Base-by-base conservation (phyloP, 164 flowering plant genomes). In the Macadamia tetraphylla region DNA sequence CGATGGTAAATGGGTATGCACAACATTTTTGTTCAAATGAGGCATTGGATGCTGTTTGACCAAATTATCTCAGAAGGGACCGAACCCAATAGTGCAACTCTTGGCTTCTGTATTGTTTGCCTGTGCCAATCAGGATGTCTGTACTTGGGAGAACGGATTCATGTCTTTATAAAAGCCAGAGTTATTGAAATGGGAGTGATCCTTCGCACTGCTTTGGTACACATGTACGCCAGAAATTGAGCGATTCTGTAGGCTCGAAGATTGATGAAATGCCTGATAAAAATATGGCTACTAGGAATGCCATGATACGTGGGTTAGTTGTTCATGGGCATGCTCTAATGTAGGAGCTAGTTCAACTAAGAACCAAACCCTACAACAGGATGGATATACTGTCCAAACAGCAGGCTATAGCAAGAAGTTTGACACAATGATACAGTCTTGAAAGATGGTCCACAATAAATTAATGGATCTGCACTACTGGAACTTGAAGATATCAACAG, bases 191-290 rank as follows among this genome's bases (percentile, higher is more conserved):
- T 77, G 62, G 80, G 79, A 18, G 84, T 84, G 66, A 85, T 85
- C 70, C 82, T 88, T 65, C 87, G 85, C 3, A 86, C 87, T 2
- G 89, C 91, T 6, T 78, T 88, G 70, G 84, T 88, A 30, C 80
- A 88, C 48, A 86, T 88, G 91, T 88, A 86, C 74, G 88, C 88
- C 0, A 88, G 80, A 76, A 82, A 81, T 73, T 89, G 91, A 15
- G 82, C 57, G 14, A 73, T 88, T 44, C 15, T 9, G 30, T 31
- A 23, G 31, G 91, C 94, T 14, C 46, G 14, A 42, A 62, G 61
- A 12, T 31, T 85, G 73, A 79, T 58, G 69, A 69, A 12, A 78
- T 85, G 87, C 67, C 58, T 59, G 82, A 78, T 30, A 85, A 63
- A 71, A 87, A 79, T 40, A 71, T 67, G 11, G 85, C 79, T 1